A percentile compares a stretch with the other conserved stretches of the same genome.
phyloP scores from a whole-genome alignment of 169 alveolate genomes.

The Plasmodium gonderi region DNA sequence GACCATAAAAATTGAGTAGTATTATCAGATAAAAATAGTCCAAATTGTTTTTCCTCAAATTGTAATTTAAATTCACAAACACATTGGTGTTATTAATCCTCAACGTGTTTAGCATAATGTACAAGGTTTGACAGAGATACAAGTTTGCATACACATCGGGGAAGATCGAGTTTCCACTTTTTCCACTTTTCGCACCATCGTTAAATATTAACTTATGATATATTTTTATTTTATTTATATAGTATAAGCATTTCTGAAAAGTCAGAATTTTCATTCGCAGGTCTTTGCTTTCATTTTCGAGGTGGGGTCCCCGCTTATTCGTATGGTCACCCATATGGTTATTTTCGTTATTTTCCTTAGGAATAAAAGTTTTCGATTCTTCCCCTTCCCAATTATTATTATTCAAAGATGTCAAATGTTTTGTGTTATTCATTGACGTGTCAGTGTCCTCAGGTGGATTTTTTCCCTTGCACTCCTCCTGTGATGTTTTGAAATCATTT shows the following conservation, averaged over 20 bases:
- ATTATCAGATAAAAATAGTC: conserved; percentile 55
- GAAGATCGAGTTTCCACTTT: no score
- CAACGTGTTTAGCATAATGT: conserved; percentile 21
- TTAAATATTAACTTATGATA: neutral
- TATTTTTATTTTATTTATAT: conserved; percentile 15
- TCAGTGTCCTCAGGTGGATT: no score
- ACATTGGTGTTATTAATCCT: conserved; percentile 55
- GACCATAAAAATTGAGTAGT: conserved; percentile 32
- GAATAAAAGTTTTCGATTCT: no score
- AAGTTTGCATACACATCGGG: neutral
- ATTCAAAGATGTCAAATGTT: no score
- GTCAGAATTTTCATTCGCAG: neutral
- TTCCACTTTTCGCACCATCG: neutral
- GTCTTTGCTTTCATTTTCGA: neutral
- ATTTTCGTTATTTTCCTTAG: no score
- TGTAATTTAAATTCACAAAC: conserved; percentile 18
- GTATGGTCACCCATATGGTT: neutral
- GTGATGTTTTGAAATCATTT: neutral
- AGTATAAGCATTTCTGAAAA: conserved; percentile 41
- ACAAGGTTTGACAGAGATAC: conserved; percentile 36
- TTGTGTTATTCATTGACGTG: no score
- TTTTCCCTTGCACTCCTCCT: no score
- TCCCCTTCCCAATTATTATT: no score
- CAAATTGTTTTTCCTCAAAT: conserved; percentile 37
- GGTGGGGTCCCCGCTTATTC: neutral